Evolutionary conservation across 2,329 filamentous ascomycete genomes (phyloP), one percentile per base, ranked within the genome.

Genomic region (Scytalidium lignicola): DNA sequence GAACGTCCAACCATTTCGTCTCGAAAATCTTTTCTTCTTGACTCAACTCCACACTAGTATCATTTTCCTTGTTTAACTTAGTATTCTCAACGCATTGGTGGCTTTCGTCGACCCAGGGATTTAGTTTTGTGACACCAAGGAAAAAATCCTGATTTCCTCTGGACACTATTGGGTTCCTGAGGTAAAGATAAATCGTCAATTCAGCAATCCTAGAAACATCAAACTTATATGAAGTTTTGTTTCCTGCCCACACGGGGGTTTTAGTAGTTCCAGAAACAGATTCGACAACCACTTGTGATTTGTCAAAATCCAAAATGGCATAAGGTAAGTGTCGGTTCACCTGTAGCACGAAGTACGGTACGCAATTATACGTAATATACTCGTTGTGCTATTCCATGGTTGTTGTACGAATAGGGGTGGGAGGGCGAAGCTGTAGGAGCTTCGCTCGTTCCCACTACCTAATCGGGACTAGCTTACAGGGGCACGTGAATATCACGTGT

Each of bases 141-240:
- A 96, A 96, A 60, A 96, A 95, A 68, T 96, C 92, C 65, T 95
- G 89, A 65, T 86, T 39, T 49, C 47, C 29, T 28, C 29, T 23
- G 32, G 47, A 44, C 32, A 44, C 22, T 44, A 26, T 26, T 26
- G 23, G 22, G 41, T 45, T 49, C 29, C 26, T 49, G 20, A 46
- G 39, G 41, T 47, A 51, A 41, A 96, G 74, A 57, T 95, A 90
- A 20, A 96, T 83, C 53, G 83, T 87, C 50, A 96, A 75, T 61
- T 96, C 90, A 3, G 90, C 95, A 49, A 88, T 85, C 60, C 91
- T 82, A 51, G 91, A 96, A 54, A 96, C 92, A 73, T 96, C 91
- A 68, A 96, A 96, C 71, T 96, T 96, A 79, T 95, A 96, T 62
- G 93, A 89, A n/a, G 90, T 96, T 70, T 90, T 95, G 65, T 90